phyloP scores from a whole-genome alignment of 805 yeast genomes.

The Komagataella populi region DNA sequence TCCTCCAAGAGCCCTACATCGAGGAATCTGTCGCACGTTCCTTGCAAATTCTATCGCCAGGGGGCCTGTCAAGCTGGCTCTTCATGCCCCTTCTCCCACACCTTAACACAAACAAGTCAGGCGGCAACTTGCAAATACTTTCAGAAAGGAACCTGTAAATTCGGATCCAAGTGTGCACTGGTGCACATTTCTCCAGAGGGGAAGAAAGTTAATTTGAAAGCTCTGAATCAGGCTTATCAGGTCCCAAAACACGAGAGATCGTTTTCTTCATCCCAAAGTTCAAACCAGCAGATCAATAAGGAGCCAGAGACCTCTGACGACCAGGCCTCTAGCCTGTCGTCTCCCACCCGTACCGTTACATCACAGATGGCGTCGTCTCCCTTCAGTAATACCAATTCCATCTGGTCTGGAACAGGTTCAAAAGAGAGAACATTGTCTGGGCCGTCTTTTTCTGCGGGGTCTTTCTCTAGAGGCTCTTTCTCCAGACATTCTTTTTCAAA shows the following conservation, averaged over 20 bases:
- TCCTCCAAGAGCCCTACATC: not conserved
- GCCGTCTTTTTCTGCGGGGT: slow-evolving; percentile 1
- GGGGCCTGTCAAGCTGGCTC: slow-evolving; percentile 93
- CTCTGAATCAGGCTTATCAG: slow-evolving; percentile 18
- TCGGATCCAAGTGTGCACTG: slow-evolving; percentile 88
- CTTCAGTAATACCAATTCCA: slow-evolving; percentile 10
- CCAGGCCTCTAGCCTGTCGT: slow-evolving; percentile 1
- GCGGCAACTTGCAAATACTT: slow-evolving; percentile 78
- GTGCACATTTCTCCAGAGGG: slow-evolving; percentile 89
- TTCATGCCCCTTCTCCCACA: slow-evolving; percentile 85
- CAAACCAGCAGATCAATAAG: slow-evolving; percentile 1
- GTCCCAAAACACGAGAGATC: not conserved
- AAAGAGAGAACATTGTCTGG: not conserved
- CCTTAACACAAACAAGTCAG: slow-evolving; percentile 40
- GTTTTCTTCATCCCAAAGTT: not conserved
- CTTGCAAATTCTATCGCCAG: slow-evolving; percentile 86
- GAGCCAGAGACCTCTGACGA: slow-evolving; percentile 9
- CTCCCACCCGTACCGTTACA: not conserved
- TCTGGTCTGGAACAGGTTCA: slow-evolving; percentile 7
- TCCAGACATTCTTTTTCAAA: not conserved
- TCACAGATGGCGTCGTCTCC: slow-evolving; percentile 10
- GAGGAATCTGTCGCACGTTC: slow-evolving; percentile 69
- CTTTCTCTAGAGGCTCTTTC: slow-evolving; percentile 2
- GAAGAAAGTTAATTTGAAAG: slow-evolving; percentile 50
- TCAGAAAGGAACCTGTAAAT: slow-evolving; percentile 93